Base-by-base conservation (phyloP, 495 filamentous ascomycete species). In the Penicillium chermesinum region DNA sequence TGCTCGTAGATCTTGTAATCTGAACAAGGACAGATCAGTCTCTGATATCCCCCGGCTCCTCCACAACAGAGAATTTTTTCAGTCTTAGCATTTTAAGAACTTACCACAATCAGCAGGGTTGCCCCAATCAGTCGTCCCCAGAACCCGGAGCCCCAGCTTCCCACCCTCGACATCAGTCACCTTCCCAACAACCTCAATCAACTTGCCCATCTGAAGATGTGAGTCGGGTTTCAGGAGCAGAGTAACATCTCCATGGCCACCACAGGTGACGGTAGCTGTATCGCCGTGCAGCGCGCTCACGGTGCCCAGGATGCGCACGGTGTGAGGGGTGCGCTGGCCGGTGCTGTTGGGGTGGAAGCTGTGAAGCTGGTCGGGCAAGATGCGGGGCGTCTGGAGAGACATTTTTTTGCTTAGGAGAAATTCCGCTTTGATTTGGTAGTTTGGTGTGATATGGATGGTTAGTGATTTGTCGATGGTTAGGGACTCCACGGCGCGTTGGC, bases 171-270 rank as follows among this genome's bases (percentile, higher is more conserved):
- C 44, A 56, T 73, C 65, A 48, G 89, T 83, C 46, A 98, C 91
- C 67, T 93, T 96, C 44, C 90, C 94, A 35, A 97, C 84, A 49
- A 98, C 70, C 69, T 98, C 94, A 14, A 86, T 83, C 37, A 86
- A 79, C 64, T 88, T 88, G 42, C 87, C 84, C 62, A 87, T 75
- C 41, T 80, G 74, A 33, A 97, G 70, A 63, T 95, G 88, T 25
- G 80, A 78, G 52, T 96, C 91, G 77, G 85, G 74, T 61, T 87
- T 91, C 64, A 96, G 62, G 44, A 84, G 72, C 14, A 85, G 70
- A 16, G 80, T 85, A 40, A 96, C 76, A 41, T 78, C 77, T 7
- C 91, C 91, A 21, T 79, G 61, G 15, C 46, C 59, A 4, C 82
- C 66, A 74, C 84, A 73, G 79, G 79, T 88, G 40, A 97, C 79